Conservation (phyloP, 768 basidiomycete species). For the Mycena latifolia region DNA sequence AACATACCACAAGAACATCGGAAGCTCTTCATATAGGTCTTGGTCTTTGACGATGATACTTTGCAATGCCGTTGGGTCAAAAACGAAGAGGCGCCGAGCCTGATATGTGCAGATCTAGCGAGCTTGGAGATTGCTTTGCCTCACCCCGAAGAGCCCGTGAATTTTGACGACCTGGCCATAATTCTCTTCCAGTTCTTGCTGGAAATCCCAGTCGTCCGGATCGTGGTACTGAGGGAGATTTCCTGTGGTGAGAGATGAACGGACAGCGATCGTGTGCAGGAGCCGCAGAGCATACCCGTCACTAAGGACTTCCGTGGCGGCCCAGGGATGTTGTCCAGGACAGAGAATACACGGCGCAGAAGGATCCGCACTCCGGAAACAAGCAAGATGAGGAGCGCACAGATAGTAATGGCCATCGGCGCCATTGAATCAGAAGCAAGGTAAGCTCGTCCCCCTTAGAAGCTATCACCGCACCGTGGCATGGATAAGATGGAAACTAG, state of each 20-base stretch:
- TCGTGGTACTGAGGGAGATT: slow-evolving; percentile 1
- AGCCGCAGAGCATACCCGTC: not conserved
- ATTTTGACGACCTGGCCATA: not conserved
- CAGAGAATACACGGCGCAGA: not conserved
- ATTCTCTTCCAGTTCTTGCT: not conserved
- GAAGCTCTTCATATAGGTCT: not conserved
- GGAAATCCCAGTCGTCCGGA: not conserved
- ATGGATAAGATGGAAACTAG: no score
- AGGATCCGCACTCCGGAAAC: not conserved
- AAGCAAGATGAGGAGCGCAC: no score
- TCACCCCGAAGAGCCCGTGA: slow-evolving; percentile 6
- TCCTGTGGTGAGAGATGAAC: not conserved
- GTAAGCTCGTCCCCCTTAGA: no score
- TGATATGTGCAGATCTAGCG: no score
- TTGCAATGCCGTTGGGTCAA: not conserved
- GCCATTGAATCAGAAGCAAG: no score
- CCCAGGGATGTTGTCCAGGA: slow-evolving; percentile 6
- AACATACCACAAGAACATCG: not conserved
- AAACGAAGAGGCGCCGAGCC: not conserved
- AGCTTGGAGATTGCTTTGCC: not conserved
- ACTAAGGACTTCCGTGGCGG: not conserved
- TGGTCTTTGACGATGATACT: not conserved
- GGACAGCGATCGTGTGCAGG: no score
- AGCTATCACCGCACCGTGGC: no score
- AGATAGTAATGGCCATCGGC: no score